These are phyloP conservation scores for Taiozyma sp. DNA, from an alignment of 1,139 yeast genomes.

Conservation along the genomic window DNA sequence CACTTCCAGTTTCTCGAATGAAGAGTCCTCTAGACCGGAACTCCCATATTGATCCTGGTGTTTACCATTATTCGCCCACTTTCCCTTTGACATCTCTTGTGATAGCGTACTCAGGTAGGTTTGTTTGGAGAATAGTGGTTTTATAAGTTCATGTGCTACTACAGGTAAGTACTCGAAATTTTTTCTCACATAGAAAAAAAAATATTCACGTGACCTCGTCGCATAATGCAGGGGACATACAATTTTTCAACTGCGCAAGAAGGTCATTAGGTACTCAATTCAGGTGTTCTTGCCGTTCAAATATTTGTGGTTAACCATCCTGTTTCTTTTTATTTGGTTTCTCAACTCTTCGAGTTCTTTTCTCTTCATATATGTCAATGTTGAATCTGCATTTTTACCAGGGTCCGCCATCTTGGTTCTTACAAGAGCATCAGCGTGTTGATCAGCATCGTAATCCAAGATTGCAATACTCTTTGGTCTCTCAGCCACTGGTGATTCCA, in stretches of 20 bases:
- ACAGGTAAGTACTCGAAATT: background rate
- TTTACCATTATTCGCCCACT: background rate
- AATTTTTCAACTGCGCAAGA: background rate
- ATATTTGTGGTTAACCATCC: background rate
- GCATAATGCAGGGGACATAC: background rate
- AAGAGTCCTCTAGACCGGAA: slow-evolving; percentile 20
- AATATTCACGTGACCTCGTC: slow-evolving; percentile 3
- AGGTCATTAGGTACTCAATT: background rate
- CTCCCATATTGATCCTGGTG: background rate
- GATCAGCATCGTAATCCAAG: background rate
- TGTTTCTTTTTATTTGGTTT: background rate
- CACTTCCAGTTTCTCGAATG: slow-evolving; percentile 23
- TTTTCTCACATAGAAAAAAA: background rate
- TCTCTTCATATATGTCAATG: background rate
- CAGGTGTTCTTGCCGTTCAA: background rate
- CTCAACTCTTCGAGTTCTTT: background rate
- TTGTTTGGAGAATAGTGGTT: background rate
- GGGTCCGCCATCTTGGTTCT: background rate
- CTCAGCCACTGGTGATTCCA: background rate
- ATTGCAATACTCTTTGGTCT: background rate
- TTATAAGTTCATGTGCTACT: background rate
- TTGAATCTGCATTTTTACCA: background rate
- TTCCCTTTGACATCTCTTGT: background rate
- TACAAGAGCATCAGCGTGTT: background rate
- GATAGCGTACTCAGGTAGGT: background rate